phyloP scores from a whole-genome alignment of 2,329 filamentous ascomycete genomes.

The Fusarium decemcellulare region DNA sequence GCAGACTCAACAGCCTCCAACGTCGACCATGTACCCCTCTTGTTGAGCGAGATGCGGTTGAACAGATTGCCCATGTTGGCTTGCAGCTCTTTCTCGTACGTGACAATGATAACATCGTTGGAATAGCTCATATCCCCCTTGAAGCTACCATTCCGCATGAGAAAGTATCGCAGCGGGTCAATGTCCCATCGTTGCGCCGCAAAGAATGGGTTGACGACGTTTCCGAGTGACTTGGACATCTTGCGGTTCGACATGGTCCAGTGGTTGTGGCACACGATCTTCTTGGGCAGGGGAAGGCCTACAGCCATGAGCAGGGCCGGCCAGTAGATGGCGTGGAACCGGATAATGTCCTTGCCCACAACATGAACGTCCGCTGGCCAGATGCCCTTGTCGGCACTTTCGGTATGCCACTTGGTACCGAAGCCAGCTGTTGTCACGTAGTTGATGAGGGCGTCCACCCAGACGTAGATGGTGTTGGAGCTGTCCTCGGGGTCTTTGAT shows the following conservation, averaged over 20 bases:
- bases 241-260: slow-evolving; percentile 95
- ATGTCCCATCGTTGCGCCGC: slow-evolving; percentile 90
- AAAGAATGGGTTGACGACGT: slow-evolving; percentile 94
- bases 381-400: slow-evolving; percentile 71
- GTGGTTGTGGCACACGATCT: slow-evolving; percentile 90
- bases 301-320: slow-evolving; percentile 94
- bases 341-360: slow-evolving; percentile 95
- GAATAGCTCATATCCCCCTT: slow-evolving; percentile 86
- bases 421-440: slow-evolving; percentile 93
- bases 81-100: slow-evolving; percentile 86
- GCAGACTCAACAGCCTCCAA: slow-evolving; percentile 65
- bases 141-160: slow-evolving; percentile 85
- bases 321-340: slow-evolving; percentile 99
- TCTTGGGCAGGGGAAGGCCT: slow-evolving; percentile 81
- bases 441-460: slow-evolving; percentile 96
- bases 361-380: slow-evolving; percentile 96
- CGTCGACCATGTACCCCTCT: slow-evolving; percentile 74
- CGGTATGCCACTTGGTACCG: slow-evolving; percentile 71
- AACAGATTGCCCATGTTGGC: slow-evolving; percentile 85
- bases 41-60: slow-evolving; percentile 77
- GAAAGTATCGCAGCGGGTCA: slow-evolving; percentile 91
- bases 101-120: slow-evolving; percentile 80
- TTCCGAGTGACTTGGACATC: slow-evolving; percentile 97
- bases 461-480: slow-evolving; percentile 95
- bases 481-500: slow-evolving; percentile 88